A percentile compares a stretch with the other conserved stretches of the same genome.
These are phyloP conservation scores for Avicennia marina DNA, from an alignment of 257 asterid species.

Conservation along the genomic window DNA sequence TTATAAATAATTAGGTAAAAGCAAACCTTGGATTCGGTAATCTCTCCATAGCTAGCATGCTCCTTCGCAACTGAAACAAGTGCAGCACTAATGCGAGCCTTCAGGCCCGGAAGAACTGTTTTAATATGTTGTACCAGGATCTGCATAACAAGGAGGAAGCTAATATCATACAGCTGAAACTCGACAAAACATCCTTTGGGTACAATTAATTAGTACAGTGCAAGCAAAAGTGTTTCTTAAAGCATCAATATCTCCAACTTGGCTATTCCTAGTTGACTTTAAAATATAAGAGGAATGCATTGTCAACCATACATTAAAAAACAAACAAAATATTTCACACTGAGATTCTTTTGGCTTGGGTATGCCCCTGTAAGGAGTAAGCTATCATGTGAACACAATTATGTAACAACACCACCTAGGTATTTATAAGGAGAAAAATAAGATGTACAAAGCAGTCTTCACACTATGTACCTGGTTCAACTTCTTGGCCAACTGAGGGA, in stretches of 20 bases:
- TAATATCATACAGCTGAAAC: constrained; percentile 11
- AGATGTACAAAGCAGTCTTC: background rate
- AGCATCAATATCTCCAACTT: background rate
- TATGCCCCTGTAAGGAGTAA: constrained; percentile 1
- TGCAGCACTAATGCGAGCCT: constrained; percentile 67
- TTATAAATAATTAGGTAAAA: background rate
- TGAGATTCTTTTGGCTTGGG: background rate
- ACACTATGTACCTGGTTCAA: constrained; percentile 74
- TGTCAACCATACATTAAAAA: background rate
- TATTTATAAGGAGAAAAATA: background rate
- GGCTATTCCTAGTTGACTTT: background rate
- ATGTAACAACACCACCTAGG: background rate
- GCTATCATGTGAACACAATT: background rate
- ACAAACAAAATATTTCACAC: background rate
- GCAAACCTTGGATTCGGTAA: constrained; percentile 85
- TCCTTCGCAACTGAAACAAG: constrained; percentile 88
- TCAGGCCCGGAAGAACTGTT: constrained; percentile 84
- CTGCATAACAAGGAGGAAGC: constrained; percentile 33
- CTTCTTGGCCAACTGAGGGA: constrained; percentile 95
- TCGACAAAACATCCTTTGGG: background rate
- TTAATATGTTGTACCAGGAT: constrained; percentile 84
- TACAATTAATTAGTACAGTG: background rate
- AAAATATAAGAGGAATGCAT: background rate
- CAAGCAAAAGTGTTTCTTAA: background rate
- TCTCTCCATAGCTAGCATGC: constrained; percentile 93